A percentile compares a stretch with the other conserved stretches of the same genome.
Evolutionary conservation across 1,284 basidiomycete species (phyloP).

Genomic region (Agaricales sp.): DNA sequence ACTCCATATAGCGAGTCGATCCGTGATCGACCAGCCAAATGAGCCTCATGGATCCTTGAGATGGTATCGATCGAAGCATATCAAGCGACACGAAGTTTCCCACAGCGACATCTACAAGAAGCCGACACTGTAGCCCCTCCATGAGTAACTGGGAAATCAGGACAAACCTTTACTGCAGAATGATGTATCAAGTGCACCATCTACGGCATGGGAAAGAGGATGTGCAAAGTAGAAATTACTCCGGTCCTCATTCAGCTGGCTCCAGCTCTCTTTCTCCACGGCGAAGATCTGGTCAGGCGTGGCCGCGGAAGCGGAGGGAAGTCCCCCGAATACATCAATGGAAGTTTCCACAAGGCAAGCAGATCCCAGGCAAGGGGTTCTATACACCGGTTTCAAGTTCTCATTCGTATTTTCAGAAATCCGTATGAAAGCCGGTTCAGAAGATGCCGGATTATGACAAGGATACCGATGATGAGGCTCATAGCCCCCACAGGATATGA

Average conservation of each 20-base stretch:
- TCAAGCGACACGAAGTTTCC: constrained; percentile 43
- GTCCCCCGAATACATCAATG: constrained; percentile 32
- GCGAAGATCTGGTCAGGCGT: constrained; percentile 28
- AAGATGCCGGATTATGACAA: not conserved
- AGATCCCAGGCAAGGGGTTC: constrained; percentile 34
- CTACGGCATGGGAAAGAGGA: constrained; percentile 46
- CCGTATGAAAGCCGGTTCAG: not conserved
- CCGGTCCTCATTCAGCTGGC: constrained; percentile 22
- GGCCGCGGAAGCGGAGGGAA: constrained; percentile 15
- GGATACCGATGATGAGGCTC: no score
- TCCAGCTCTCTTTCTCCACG: constrained; percentile 25
- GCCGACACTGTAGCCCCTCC: constrained; percentile 7
- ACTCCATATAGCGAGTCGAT: not conserved
- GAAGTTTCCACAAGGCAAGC: constrained; percentile 46
- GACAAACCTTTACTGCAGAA: constrained; percentile 30
- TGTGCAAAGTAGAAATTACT: constrained; percentile 29
- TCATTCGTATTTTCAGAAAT: not conserved
- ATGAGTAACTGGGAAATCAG: constrained; percentile 2
- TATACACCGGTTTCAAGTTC: constrained; percentile 12
- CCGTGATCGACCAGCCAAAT: not conserved
- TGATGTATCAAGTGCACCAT: constrained; percentile 33
- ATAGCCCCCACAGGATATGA: constrained; percentile 12
- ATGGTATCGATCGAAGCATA: constrained; percentile 20
- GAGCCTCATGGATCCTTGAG: not conserved
- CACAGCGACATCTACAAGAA: constrained; percentile 18